Percentiles rank a stretch among this genome's conserved stretches.
Evolutionary conservation across 345 rosid species (phyloP).

Genomic region (Syzygium aqueum): DNA sequence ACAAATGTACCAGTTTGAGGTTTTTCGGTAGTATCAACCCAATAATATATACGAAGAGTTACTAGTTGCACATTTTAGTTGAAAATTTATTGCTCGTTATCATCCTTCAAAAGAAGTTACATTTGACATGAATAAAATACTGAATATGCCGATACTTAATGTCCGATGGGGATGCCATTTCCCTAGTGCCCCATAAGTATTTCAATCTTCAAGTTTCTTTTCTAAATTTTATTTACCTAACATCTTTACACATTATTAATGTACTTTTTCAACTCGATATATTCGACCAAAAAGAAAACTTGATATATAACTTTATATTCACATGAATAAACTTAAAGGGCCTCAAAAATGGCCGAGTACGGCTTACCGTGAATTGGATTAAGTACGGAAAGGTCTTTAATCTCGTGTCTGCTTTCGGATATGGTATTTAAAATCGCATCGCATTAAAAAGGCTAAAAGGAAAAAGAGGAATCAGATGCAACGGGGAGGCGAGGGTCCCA

Average conservation of each 20-base stretch:
- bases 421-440: too few species aligned
- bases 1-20: too few species aligned
- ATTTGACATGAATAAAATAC: neutral
- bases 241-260: neutral
- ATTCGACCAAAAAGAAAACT: too few species aligned
- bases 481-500: too few species aligned
- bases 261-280: neutral
- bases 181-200: neutral
- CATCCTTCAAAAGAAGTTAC: neutral
- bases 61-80: neutral
- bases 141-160: neutral
- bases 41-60: too few species aligned
- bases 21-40: too few species aligned
- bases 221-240: neutral
- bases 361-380: neutral
- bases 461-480: too few species aligned
- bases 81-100: neutral
- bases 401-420: too few species aligned
- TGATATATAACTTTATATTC: too few species aligned
- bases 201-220: neutral
- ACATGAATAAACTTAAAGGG: neutral
- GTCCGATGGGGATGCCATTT: too few species aligned
- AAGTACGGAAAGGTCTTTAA: too few species aligned
- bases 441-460: too few species aligned
- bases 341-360: neutral